Evolutionary conservation across 2,329 filamentous ascomycete species (phyloP).

Genomic region (Cylindrodendrum hubeiense): DNA sequence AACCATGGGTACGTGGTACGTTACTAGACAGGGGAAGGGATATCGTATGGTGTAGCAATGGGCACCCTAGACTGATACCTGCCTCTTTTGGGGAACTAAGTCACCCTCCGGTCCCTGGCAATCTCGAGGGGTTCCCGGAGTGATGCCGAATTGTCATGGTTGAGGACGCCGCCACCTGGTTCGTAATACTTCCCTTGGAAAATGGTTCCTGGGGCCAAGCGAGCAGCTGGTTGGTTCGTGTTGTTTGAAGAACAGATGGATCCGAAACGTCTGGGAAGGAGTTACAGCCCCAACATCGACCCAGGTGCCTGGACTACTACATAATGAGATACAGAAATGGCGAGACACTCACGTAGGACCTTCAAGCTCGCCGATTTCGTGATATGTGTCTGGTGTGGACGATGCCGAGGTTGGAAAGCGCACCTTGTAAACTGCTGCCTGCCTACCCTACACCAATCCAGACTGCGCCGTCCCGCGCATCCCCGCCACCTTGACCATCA

Average conservation of each 20-base stretch:
- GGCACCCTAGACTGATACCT: neutral
- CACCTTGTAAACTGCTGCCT: neutral
- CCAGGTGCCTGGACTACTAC: neutral
- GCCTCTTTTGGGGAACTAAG: neutral
- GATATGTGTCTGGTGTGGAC: neutral
- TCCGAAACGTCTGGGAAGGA: neutral
- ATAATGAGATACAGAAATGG: neutral
- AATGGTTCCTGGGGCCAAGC: neutral
- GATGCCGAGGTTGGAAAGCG: neutral
- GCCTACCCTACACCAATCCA: neutral
- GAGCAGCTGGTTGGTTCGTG: too few species aligned
- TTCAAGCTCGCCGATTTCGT: neutral
- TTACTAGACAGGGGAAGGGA: neutral
- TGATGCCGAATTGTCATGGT: neutral
- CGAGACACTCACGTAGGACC: neutral
- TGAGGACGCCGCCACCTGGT: too few species aligned
- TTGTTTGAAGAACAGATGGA: neutral
- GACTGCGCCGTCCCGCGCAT: neutral
- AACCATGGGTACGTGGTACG: neutral
- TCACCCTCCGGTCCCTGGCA: neutral
- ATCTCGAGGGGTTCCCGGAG: neutral
- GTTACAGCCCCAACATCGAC: neutral
- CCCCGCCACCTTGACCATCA: constrained; percentile 10
- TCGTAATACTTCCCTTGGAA: neutral
- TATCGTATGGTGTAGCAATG: neutral